These are phyloP conservation scores for Westerdykella ornata DNA, from an alignment of 2,329 filamentous ascomycete species.

Conservation along the genomic window DNA sequence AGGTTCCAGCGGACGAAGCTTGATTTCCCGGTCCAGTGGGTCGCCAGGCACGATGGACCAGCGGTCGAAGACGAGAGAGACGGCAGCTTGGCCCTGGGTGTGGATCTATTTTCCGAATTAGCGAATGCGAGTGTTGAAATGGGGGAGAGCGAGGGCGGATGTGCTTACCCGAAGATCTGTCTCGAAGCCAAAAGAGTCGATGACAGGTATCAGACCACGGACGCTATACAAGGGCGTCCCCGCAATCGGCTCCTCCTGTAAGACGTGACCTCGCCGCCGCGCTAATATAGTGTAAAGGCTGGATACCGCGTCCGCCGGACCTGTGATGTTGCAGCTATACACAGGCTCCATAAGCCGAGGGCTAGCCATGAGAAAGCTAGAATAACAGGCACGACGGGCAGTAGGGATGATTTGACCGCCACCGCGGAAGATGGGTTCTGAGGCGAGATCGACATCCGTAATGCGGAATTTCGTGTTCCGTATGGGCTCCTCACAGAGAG, in stretches of 20 bases:
- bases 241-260: constrained; percentile 88
- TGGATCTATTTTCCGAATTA: constrained; percentile 54
- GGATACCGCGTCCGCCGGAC: constrained; percentile 80
- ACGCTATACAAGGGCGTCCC: constrained; percentile 92
- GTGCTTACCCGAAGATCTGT: constrained; percentile 66
- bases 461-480: constrained; percentile 97
- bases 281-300: constrained; percentile 89
- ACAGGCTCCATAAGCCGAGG: constrained; percentile 95
- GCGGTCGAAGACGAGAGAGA: constrained; percentile 87
- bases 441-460: constrained; percentile 79
- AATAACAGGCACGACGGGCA: constrained; percentile 85
- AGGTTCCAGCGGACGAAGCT: constrained; percentile 76
- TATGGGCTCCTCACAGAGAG: constrained; percentile 96
- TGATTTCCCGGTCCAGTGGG: constrained; percentile 80
- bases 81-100: constrained; percentile 84
- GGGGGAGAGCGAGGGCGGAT: no score
- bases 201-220: constrained; percentile 84
- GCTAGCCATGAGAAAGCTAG: constrained; percentile 92
- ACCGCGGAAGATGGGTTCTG: constrained; percentile 88
- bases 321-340: constrained; percentile 87
- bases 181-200: constrained; percentile 97
- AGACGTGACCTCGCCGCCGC: constrained; percentile 80
- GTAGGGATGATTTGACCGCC: constrained; percentile 98
- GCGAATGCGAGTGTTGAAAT: background rate
- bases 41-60: constrained; percentile 97